Conservation (phyloP, 2,329 filamentous ascomycete species). For the Fusarium sp. region DNA sequence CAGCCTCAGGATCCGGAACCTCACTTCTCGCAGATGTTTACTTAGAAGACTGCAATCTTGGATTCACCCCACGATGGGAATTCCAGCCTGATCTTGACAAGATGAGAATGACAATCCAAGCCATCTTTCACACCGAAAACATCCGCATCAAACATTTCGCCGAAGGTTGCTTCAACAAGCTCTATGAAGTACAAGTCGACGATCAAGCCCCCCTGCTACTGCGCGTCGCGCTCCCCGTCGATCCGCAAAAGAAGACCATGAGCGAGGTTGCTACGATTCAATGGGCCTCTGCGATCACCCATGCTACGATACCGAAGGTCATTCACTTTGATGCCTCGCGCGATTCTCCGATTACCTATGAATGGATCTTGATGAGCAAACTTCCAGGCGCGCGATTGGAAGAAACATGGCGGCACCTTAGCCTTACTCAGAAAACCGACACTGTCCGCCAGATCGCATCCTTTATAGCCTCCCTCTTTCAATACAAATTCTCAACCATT, state of each 20-base stretch:
- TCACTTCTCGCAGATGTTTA: neutral
- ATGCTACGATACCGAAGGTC: constrained; percentile 51
- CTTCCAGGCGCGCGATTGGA: constrained; percentile 47
- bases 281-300: constrained; percentile 47
- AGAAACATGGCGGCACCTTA: constrained; percentile 41
- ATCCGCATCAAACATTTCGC: constrained; percentile 20
- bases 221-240: constrained; percentile 53
- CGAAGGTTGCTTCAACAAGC: constrained; percentile 42
- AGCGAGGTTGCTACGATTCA: constrained; percentile 56
- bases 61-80: constrained; percentile 26
- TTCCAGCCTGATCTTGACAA: constrained; percentile 11
- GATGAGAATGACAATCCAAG: neutral
- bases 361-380: constrained; percentile 56
- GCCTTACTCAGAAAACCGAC: neutral
- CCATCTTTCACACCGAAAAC: neutral
- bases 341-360: constrained; percentile 51
- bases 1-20: neutral
- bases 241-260: constrained; percentile 51
- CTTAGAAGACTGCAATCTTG: neutral
- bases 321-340: constrained; percentile 47
- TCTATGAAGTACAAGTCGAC: constrained; percentile 31
- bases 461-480: constrained; percentile 28
- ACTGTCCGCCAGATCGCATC: constrained; percentile 18
- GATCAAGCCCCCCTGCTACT: constrained; percentile 39
- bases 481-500: constrained; percentile 42